Evolutionary conservation across 768 basidiomycete genomes (phyloP), one percentile per base, ranked within the genome.

Genomic region (Pleurotus eryngii): DNA sequence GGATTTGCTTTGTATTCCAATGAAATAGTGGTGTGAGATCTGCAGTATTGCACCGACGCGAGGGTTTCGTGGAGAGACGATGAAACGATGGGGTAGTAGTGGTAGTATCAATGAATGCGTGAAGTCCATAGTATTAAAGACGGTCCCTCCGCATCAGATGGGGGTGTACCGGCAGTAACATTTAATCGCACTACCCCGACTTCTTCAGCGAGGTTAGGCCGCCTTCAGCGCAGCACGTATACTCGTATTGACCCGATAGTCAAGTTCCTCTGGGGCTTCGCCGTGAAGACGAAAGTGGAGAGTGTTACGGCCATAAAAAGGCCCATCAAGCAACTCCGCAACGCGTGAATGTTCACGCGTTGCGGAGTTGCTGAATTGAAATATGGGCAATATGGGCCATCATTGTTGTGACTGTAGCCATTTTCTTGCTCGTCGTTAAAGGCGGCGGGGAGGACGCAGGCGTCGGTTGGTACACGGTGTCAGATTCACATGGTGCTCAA

Each of bases 1-100:
- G 95, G 9, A 96, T 67, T 67, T 96, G 94, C 71, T 96, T 96
- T 15, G 94, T 95, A 71, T 96, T 96, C 92, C 93, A 96, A 72
- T 95, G 76, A 73, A 95, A 96, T 30, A 96, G 77, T 9, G 94
- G 84, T 8, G 82, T 76, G 3, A 96, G 76, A 72, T 96, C 94
- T 94, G 61, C 48, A 20, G 37, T 54, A 38, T 27, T 24, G 24
- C 46, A 55, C 51, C 48, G 22, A 53, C 9, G 57, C 22, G 9
- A 50, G 24, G 49, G 22, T 51, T 12, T n/a, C 8, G 15, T 11
- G 7, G 17, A 39, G 18, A 15, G 49, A 12, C 30, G 18, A 40
- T 17, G 35, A 6, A 17, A 5, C 35, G 42, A 55, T 8, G 18
- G 12, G 49, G 30, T 60, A 55, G 54, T 40, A 47, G 6, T 22